Evolutionary conservation across 2,329 filamentous ascomycete genomes (phyloP).

Genomic region (Epichloe bromicola): DNA sequence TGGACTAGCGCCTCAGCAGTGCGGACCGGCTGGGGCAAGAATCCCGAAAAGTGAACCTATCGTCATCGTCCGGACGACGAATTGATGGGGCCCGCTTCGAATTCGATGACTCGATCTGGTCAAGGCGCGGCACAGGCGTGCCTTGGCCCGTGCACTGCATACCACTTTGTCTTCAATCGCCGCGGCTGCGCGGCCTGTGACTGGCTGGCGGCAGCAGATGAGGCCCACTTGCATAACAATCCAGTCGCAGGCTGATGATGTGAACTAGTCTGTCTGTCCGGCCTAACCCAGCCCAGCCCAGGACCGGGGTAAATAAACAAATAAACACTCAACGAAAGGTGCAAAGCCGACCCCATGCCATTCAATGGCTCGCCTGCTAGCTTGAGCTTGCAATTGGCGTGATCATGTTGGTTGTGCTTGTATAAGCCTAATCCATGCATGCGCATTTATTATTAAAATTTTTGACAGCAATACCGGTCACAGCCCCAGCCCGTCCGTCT

Average conservation of each 20-base stretch:
- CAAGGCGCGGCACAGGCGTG: neutral
- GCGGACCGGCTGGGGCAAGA: neutral
- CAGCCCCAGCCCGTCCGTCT: no score
- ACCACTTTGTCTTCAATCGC: neutral
- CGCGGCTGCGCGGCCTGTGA: neutral
- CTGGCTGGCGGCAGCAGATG: neutral
- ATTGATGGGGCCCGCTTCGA: neutral
- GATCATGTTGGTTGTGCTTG: no score
- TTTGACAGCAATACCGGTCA: neutral
- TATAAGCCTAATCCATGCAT: no score
- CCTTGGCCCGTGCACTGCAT: neutral
- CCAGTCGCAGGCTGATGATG: neutral
- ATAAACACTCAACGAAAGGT: neutral
- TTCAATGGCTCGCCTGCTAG: neutral
- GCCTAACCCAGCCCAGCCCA: neutral
- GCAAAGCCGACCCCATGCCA: neutral
- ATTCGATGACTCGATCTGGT: neutral
- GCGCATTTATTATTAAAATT: no score
- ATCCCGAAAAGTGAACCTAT: neutral
- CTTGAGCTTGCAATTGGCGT: no score
- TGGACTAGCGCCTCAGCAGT: neutral
- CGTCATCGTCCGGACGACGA: conserved; percentile 4
- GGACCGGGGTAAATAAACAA: conserved; percentile 3
- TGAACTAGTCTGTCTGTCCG: no score
- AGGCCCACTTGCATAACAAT: neutral